These are phyloP conservation scores for Cladophialophora chaetospira DNA, from an alignment of 2,329 filamentous ascomycete species.

Conservation along the genomic window DNA sequence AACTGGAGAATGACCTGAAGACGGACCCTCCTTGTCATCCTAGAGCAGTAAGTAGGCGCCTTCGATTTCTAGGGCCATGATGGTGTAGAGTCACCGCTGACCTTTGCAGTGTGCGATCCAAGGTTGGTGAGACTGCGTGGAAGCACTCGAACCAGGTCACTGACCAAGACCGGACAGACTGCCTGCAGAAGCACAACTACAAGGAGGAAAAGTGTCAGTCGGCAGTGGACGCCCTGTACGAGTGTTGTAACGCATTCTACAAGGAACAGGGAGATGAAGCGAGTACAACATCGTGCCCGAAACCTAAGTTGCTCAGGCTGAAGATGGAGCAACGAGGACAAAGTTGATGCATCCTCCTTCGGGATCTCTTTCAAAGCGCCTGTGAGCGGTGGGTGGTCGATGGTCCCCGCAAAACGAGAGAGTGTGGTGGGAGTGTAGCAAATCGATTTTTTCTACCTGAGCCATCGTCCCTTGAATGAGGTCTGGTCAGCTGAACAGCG, in stretches of 20 bases:
- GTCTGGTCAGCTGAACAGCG: conserved; percentile 71
- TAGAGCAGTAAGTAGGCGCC: conserved; percentile 65
- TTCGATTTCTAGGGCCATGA: background rate
- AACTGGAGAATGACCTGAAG: conserved; percentile 68
- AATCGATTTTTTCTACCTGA: conserved; percentile 44
- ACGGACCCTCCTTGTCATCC: conserved; percentile 81
- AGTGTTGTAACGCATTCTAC: conserved; percentile 92
- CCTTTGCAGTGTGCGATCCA: conserved; percentile 78
- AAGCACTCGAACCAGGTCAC: background rate
- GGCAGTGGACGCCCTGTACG: conserved; percentile 82
- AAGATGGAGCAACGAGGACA: conserved; percentile 77
- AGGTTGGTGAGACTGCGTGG: conserved; percentile 56
- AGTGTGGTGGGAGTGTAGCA: conserved; percentile 34
- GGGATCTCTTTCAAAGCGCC: background rate
- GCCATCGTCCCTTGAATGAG: conserved; percentile 54
- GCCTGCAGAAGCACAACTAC: conserved; percentile 80
- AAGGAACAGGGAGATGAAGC: conserved; percentile 74
- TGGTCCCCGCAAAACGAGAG: no score
- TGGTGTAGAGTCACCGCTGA: background rate
- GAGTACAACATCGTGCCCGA: conserved; percentile 80
- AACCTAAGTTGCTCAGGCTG: conserved; percentile 73
- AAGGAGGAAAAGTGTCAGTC: conserved; percentile 79
- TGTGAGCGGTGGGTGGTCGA: no score
- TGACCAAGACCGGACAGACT: conserved; percentile 57
- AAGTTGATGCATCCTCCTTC: background rate